Evolutionary conservation across 179 eudicot genomes (phyloP).

Genomic region (Camellia oleifera): DNA sequence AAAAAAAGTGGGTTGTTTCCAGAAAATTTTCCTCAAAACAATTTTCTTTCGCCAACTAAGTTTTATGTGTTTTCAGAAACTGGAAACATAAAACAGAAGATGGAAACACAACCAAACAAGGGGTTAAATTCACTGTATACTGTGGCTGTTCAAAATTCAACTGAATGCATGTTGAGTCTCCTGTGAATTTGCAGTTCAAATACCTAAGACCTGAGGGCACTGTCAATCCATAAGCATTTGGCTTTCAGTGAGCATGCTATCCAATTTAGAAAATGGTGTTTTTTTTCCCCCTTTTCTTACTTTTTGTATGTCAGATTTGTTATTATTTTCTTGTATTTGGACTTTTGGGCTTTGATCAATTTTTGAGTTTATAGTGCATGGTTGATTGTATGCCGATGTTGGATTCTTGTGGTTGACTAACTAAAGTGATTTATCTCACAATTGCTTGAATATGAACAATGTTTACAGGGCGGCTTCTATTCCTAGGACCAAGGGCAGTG

Average conservation of each 20-base stretch:
- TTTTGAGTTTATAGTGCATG: neutral
- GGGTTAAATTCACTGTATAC: no score
- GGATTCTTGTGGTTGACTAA: neutral
- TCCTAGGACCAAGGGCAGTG: slow-evolving; percentile 20
- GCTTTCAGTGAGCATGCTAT: neutral
- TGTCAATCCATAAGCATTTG: neutral
- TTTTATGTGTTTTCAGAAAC: no score
- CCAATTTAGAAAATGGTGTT: neutral
- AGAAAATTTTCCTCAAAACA: no score
- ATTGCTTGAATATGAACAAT: neutral
- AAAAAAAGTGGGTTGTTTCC: no score
- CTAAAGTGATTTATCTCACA: neutral
- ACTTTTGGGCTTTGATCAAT: neutral
- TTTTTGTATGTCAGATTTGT: neutral
- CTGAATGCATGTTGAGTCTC: neutral
- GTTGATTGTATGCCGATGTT: neutral
- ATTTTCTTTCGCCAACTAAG: no score
- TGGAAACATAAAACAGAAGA: no score
- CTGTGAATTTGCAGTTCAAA: neutral
- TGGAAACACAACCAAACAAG: no score
- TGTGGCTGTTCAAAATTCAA: neutral
- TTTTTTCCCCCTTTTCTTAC: neutral
- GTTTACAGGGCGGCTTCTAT: slow-evolving; percentile 30
- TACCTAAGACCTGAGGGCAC: neutral
- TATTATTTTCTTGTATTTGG: neutral